A percentile compares a stretch with the other conserved stretches of the same genome.
Conservation (phyloP, 805 yeast species). For the Saccharomycopsis sp. region DNA sequence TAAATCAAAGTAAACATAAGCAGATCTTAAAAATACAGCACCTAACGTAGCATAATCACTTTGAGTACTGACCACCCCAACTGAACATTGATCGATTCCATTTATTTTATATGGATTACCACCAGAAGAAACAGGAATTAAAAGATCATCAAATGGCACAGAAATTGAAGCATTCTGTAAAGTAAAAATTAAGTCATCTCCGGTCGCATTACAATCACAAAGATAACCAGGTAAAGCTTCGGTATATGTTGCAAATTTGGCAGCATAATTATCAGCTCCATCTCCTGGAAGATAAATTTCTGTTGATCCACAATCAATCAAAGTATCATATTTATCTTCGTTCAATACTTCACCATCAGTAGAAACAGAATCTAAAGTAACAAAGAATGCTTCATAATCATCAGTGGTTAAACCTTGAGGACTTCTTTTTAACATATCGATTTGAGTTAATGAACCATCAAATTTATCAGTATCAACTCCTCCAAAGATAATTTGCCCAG, state of each 20-base stretch:
- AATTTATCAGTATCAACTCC: constrained; percentile 37
- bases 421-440: constrained; percentile 2
- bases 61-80: constrained; percentile 2
- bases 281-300: constrained; percentile 1
- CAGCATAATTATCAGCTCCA: neutral
- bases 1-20: constrained; percentile 39
- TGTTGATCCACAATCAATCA: constrained; percentile 15
- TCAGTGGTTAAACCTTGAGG: neutral
- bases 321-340: constrained; percentile 2
- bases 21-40: constrained; percentile 37
- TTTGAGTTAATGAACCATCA: constrained; percentile 32
- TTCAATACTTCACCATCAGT: neutral
- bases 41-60: constrained; percentile 30
- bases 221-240: neutral
- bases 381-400: constrained; percentile 4
- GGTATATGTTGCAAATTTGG: constrained; percentile 1
- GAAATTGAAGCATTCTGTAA: neutral
- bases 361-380: neutral
- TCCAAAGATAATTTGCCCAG: constrained; percentile 13
- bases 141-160: constrained; percentile 13
- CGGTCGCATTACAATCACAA: constrained; percentile 5
- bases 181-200: neutral
- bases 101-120: neutral
- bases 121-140: neutral
- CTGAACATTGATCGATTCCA: constrained; percentile 6